Conservation (phyloP, 148 eudicot species). For the Spergularia bocconei region DNA sequence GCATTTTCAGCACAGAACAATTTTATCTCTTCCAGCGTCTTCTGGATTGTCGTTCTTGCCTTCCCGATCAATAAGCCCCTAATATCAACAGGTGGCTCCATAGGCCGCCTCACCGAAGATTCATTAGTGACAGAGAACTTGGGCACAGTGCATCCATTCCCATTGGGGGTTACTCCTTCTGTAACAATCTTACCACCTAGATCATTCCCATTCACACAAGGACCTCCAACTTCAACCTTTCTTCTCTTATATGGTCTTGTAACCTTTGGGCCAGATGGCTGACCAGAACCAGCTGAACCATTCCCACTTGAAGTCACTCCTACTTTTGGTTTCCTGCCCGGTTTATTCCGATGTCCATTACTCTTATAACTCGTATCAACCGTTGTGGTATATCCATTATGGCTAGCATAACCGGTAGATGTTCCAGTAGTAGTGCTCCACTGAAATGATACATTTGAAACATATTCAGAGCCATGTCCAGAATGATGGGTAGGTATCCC, state of each 20-base stretch:
- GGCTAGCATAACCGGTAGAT: slow-evolving; percentile 47
- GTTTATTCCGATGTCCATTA: slow-evolving; percentile 40
- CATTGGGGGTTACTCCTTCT: slow-evolving; percentile 38
- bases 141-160: slow-evolving; percentile 39
- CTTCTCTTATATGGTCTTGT: slow-evolving; percentile 73
- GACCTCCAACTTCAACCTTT: slow-evolving; percentile 47
- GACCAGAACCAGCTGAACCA: slow-evolving; percentile 43
- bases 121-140: slow-evolving; percentile 37
- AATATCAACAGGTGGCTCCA: slow-evolving; percentile 57
- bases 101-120: slow-evolving; percentile 35
- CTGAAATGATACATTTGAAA: slow-evolving; percentile 70
- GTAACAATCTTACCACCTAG: slow-evolving; percentile 31
- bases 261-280: slow-evolving; percentile 38
- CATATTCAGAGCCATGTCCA: slow-evolving; percentile 64
- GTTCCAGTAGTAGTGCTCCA: slow-evolving; percentile 59
- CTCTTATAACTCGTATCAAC: slow-evolving; percentile 32
- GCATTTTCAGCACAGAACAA: slow-evolving; percentile 36
- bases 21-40: slow-evolving; percentile 62
- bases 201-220: slow-evolving; percentile 30
- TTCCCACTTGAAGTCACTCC: slow-evolving; percentile 28
- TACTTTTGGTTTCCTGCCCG: slow-evolving; percentile 34
- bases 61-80: slow-evolving; percentile 67
- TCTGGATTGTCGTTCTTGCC: slow-evolving; percentile 57
- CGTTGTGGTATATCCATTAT: slow-evolving; percentile 42
- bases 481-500: slow-evolving; percentile 57